Evolutionary conservation across 805 yeast genomes (phyloP).

Genomic region (Metschnikowia corniflorae): DNA sequence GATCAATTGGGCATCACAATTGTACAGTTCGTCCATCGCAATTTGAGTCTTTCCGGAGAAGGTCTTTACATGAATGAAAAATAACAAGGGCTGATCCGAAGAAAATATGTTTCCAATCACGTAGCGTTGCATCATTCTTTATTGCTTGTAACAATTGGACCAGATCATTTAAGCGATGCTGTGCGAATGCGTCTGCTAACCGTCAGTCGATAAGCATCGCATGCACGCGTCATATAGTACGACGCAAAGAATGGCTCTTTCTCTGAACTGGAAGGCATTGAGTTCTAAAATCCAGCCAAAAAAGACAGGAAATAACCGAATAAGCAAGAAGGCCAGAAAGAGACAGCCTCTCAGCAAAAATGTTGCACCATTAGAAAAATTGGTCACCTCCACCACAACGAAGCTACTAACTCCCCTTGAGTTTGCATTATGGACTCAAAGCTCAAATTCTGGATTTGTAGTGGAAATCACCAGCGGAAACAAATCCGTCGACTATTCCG

Average conservation of each 20-base stretch:
- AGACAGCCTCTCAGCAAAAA: slow-evolving; percentile 2
- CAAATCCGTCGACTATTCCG: slow-evolving; percentile 5
- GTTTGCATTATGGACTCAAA: slow-evolving; percentile 12
- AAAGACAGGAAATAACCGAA: neutral
- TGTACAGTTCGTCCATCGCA: slow-evolving; percentile 41
- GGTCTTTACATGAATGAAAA: too few relatives aligned
- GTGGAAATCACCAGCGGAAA: neutral
- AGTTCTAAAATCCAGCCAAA: slow-evolving; percentile 11
- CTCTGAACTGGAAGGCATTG: slow-evolving; percentile 24
- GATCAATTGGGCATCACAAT: slow-evolving; percentile 53
- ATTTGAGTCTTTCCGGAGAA: too few relatives aligned
- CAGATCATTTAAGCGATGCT: too few relatives aligned
- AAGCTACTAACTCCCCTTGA: slow-evolving; percentile 8
- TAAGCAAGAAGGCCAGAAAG: neutral
- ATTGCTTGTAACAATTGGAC: too few relatives aligned
- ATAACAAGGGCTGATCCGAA: too few relatives aligned
- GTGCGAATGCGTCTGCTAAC: too few relatives aligned
- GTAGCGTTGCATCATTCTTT: too few relatives aligned
- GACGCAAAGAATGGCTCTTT: slow-evolving; percentile 18
- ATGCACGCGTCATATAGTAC: too few relatives aligned
- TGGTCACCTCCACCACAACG: neutral
- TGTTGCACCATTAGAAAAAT: neutral
- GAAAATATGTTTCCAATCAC: too few relatives aligned
- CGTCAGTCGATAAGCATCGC: too few relatives aligned
- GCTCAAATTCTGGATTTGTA: slow-evolving; percentile 1